Evolutionary conservation across 2,329 filamentous ascomycete species (phyloP), one percentile per base, ranked within the genome.

Genomic region (Calycina herbarum): DNA sequence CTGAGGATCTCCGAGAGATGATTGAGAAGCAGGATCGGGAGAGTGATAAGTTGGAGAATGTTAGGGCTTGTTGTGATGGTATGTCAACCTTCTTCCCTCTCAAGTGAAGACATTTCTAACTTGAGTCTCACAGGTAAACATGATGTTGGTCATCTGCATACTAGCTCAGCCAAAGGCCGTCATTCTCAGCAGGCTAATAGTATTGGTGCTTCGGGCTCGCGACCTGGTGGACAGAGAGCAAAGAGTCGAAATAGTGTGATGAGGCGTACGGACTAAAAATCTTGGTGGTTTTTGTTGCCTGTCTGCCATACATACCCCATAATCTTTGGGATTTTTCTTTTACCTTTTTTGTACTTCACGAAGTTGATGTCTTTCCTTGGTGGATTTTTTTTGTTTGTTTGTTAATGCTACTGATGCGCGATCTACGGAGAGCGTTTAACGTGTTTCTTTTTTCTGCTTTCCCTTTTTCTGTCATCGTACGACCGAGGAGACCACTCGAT

Each of bases 21-120:
- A 92, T 94, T 73, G 91, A 94, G 78, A 83, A 86, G 68, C 89
- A 93, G 75, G 90, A 94, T 73, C 82, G 87, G 63, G 91, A 94
- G 71, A 83, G 89, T 31, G 91, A 94, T 75, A 85, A 89, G 68
- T 83, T 98, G 73, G 94, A 98, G 82, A 97, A 99, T 77, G 95
- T 99, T 70, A 85, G 95, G 76, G 94, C 94, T 66, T 99, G 95
- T 81, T 99, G 95, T 79, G 95, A 98, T 85, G 95, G 94, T 94
- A 84, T 86, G 89, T 81, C 27, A 64, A 64, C 13, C 20, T 38
- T 57, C 29, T 27, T n/a, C 17, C 40, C 29, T 13, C 11, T 29
- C 5, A 20, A 13, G 33, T 38, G 6, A 13, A 31, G 20, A 35
- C 38, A 59, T 38, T 40, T 33, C 59, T 62, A 57, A 62, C 73